Percentiles rank a stretch among this genome's conserved stretches.
phyloP scores from a whole-genome alignment of 2,329 filamentous ascomycete genomes.

The Talaromyces atroroseus region DNA sequence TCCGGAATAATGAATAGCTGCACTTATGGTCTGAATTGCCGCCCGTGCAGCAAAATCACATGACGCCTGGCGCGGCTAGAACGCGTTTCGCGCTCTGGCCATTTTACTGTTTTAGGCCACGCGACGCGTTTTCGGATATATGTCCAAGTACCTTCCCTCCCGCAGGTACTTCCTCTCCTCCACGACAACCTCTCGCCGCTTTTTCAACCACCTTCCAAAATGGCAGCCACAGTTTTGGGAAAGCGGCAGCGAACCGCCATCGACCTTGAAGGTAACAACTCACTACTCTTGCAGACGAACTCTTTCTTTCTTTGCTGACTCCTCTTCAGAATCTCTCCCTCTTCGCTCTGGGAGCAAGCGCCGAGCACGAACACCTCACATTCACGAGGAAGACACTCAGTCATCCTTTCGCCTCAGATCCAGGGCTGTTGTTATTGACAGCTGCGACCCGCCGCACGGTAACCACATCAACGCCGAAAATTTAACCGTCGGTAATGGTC shows the following conservation, averaged over 20 bases:
- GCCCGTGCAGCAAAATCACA: constrained; percentile 9
- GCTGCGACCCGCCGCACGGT: constrained; percentile 22
- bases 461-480: constrained; percentile 21
- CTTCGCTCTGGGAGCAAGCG: constrained; percentile 43
- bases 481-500: constrained; percentile 30
- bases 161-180: constrained; percentile 20
- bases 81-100: constrained; percentile 18
- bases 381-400: constrained; percentile 32
- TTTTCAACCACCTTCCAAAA: constrained; percentile 21
- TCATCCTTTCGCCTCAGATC: constrained; percentile 31
- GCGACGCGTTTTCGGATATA: constrained; percentile 16
- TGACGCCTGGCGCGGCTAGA: constrained; percentile 11
- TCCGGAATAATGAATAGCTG: not conserved
- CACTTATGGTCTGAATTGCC: not conserved
- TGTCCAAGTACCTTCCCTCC: constrained; percentile 12
- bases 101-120: constrained; percentile 16
- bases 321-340: constrained; percentile 23
- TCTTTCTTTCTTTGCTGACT: constrained; percentile 16
- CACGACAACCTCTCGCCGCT: constrained; percentile 22
- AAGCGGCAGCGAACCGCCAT: constrained; percentile 38
- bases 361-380: constrained; percentile 40
- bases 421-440: constrained; percentile 25
- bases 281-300: not conserved
- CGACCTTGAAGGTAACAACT: constrained; percentile 36
- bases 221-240: constrained; percentile 39